Base-by-base conservation (phyloP, 208 protist species). In the Leptomonas pyrrhocoris region DNA sequence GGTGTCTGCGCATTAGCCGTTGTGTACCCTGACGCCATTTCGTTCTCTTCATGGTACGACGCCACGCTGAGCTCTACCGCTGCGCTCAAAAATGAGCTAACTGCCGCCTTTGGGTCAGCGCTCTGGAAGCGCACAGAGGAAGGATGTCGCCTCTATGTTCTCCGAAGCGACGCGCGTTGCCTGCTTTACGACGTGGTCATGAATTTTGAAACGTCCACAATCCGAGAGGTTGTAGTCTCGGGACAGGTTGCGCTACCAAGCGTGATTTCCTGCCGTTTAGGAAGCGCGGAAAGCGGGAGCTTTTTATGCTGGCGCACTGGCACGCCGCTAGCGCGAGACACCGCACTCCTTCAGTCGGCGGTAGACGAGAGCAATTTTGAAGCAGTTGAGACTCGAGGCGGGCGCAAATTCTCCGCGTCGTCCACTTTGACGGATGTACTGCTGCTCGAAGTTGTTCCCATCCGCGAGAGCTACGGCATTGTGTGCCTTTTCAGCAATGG, bases 1-100 rank as follows among this genome's bases (percentile, higher is more conserved):
- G 34, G 34, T 53, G 40, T 51, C 19, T 55, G 28, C n/a, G 19
- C 73, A 8, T 42, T 77, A 9, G 74, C 74, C 12, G 51, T 71
- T 4, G 65, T 84, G 38, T 84, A 77, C 28, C 54, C 68, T 1
- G 79, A 80, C 48, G 55, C 66, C 1, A 66, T 80, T 16, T 79
- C 64, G 7, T 74, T 69, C 21, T 72, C 68, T 1, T 60, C 66
- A 0, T 80, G 69, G 59, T 50, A 67, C 18, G 55, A 23, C 2
- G 43, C 64, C 5, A 21, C 51, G 25, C 18, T 84, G 49, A 49
- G 46, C 2, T 75, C 68, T 18, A 67, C 43, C 7, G 61, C 68
- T 21, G 68, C 63, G 0, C 12, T 83, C 8, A 72, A 58, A 40
- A 84, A 84, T 43, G 79, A 80, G 53, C 48, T 84, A 21, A 76